Percentiles rank a stretch among this genome's conserved stretches.
Evolutionary conservation across 2,329 filamentous ascomycete genomes (phyloP).

Genomic region (Zelopaecilomyces penicillatus): DNA sequence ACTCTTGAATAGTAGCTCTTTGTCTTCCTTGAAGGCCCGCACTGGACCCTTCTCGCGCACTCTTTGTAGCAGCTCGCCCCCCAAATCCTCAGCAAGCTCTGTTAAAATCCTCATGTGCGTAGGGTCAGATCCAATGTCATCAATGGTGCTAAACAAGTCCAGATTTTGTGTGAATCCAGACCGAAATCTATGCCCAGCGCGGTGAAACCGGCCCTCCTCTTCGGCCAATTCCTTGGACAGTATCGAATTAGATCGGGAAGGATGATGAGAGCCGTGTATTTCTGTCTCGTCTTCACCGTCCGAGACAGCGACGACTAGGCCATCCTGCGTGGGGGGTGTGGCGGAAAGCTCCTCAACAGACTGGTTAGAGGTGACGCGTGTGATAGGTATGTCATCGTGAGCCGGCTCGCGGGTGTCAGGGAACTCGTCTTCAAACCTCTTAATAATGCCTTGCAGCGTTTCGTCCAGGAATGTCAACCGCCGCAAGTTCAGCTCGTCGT

Average conservation of each 20-base stretch:
- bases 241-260: constrained; percentile 45
- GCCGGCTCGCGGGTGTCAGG: constrained; percentile 63
- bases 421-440: constrained; percentile 92
- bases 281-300: constrained; percentile 43
- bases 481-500: constrained; percentile 71
- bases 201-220: constrained; percentile 49
- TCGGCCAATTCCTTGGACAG: constrained; percentile 46
- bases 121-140: constrained; percentile 43
- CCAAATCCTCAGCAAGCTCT: constrained; percentile 55
- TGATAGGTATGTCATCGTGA: neutral
- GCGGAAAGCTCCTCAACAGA: constrained; percentile 14
- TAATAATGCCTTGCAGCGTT: constrained; percentile 84
- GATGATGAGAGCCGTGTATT: constrained; percentile 29
- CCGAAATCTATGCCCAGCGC: constrained; percentile 49
- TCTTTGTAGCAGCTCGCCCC: constrained; percentile 49
- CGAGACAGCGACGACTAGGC: constrained; percentile 30
- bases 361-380: constrained; percentile 9
- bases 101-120: constrained; percentile 45
- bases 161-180: constrained; percentile 44
- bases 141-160: constrained; percentile 38
- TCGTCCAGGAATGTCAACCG: constrained; percentile 79
- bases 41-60: constrained; percentile 52
- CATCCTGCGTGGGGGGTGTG: constrained; percentile 21
- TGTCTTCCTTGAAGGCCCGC: constrained; percentile 51
- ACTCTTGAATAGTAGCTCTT: constrained; percentile 38